Evolutionary conservation across 495 filamentous ascomycete genomes (phyloP), one percentile per base, ranked within the genome.

Genomic region (Neurospora sp.): DNA sequence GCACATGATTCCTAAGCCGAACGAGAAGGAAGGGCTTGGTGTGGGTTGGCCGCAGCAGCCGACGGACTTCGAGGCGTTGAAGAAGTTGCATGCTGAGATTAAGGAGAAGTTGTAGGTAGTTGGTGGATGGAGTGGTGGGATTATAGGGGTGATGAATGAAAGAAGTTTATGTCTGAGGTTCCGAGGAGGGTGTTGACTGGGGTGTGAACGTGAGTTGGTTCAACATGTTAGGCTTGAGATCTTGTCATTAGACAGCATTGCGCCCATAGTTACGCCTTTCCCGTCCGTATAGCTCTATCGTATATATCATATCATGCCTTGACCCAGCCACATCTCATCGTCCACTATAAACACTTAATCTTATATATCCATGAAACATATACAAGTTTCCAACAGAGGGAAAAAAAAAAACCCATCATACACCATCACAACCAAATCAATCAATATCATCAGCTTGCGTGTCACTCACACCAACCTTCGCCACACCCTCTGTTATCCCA

Each of bases 1-100:
- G 73, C 70, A 39, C 21, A 42, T 94, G 93, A 99, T 98, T 76
- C 96, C 96, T 71, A 99, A 99, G 85, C 96, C 96, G 69, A 97
- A 94, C 81, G 84, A 90, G 75, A 76, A 85, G 70, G 92, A 98
- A 81, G 96, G 96, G 21, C 83, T 99, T 59, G 88, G 85, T 31
- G 87, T 99, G 73, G 79, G 84, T 34, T 99, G 96, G 96, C 93
- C 94, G 42, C 82, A 89, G 71, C 86, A 94, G 85, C 81, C 83
- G 75, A 85, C 89, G 5, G 92, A 97, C 77, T 96, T 95, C 91
- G 92, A 92, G 10, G 88, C 89, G 81, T 81, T 99, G 73, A 94
- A 94, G 88, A 90, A 87, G 73, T 84, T 96, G 75, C 84, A 85
- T 73, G 93, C 94, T 82, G 91, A 95, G 71, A 83, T 99, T 77